Base-by-base conservation (phyloP, 2,329 filamentous ascomycete genomes). In the Paecilomyces formosus region DNA sequence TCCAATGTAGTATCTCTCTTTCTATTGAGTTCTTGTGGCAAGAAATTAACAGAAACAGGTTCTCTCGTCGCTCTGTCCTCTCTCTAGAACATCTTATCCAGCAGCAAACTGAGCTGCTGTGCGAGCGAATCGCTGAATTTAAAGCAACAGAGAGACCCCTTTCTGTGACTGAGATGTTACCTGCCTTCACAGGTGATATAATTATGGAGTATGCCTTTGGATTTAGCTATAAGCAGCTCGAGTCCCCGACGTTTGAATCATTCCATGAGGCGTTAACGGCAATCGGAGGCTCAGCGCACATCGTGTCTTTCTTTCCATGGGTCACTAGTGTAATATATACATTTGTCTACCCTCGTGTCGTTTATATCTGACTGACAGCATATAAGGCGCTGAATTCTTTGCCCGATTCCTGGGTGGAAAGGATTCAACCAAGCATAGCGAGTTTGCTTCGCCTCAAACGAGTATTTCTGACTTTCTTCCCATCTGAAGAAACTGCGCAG, bases 131-230 rank as follows among this genome's bases (percentile, higher is more conserved):
- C 18, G 49, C 57, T 5, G 61, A 64, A 24, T 64, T 60, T 49
- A 57, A 54, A 57, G 52, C 39, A 39, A 55, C 54, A 24, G 24
- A 56, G 33, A 39, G 60, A 50, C 53, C 60, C 18, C 30, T 63
- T 53, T 52, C 49, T 24, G 35, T 67, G 24, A 63, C 58, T 30
- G 55, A 60, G 3, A 63, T 62, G 28, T 61, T 66, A 53, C 64
- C 62, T 26, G 62, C 62, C 8, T 60, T 67, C 9, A 64, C 63
- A 2, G 65, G 63, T 13, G 68, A 70, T 55, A 63, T 69, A 3
- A 63, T 70, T 8, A 66, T 65, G 62, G 52, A 69, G 51, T 70
- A 68, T 55, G 62, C 62, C 53, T 68, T 68, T 58, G 60, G 61
- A 4, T 59, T 62, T n/a, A 60, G 35, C 31, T 70, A 68, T 57